Evolutionary conservation across 495 filamentous ascomycete species (phyloP), one percentile per base, ranked within the genome.

Genomic region (Aspergillus incahuasiensis): DNA sequence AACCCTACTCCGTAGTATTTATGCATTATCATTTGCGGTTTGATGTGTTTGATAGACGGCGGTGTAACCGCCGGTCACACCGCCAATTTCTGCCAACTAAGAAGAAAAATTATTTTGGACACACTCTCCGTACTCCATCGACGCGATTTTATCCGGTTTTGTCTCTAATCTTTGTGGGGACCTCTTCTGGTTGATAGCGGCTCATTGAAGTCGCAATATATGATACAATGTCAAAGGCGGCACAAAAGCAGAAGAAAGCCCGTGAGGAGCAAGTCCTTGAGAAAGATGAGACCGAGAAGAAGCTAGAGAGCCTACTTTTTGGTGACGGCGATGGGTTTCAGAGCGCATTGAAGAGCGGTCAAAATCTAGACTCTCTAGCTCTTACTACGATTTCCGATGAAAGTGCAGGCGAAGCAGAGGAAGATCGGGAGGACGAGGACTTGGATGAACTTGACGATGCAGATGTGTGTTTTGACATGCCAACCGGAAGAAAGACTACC

Each of bases 221-320:
- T 40, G 8, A 15, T 46, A 68, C 38, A 55, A 76, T 76, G 73
- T 60, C 67, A 19, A 63, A 64, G 48, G 32, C 62, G 19, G 61
- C 35, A 25, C 48, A 68, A 16, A 77, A 77, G 51, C 52, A 63
- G 53, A 75, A 77, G 58, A 57, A 65, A 7, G 8, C 30, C 48
- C 68, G 65, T 61, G 64, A 75, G 21, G 74, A 79, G 13, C 73
- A 80, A 42, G 68, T 73, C 30, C 69, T 75, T 15, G 85, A 86
- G 41, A 92, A 91, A 67, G 90, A 95, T 61, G 84, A 79, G 49
- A 82, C 85, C 30, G 92, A 97, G 65, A 80, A 82, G 62, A 90
- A 90, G 67, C 81, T 97, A 15, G 91, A 96, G 72, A 79, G 82
- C 56, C 76, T 95, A 55, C 86, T 97, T 2, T 88, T 97, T 47